Base-by-base conservation (phyloP, 495 filamentous ascomycete genomes). In the Friedmanniomyces endolithicus region DNA sequence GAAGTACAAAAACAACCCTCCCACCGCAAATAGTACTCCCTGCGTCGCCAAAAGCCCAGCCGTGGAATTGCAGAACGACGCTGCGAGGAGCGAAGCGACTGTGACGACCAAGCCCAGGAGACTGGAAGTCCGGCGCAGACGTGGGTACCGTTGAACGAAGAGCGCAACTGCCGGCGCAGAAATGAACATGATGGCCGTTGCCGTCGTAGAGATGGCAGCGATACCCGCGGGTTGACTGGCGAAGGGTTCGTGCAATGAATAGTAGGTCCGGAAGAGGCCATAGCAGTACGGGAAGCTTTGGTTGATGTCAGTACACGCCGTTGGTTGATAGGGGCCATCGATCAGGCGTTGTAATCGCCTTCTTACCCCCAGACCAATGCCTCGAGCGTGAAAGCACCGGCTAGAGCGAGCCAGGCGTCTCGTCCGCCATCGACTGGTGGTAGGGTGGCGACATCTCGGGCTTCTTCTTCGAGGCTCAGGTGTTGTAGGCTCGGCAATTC, bases 221-320 rank as follows among this genome's bases (percentile, higher is more conserved):
- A 80, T 71, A 63, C 64, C 53, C 63, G 63, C 52, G 11, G 68
- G 58, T 16, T 63, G 57, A 8, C 66, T 65, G 8, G 70, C 55
- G 33, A 71, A 78, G 56, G 69, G 74, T 62, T 66, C 53, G 61
- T 77, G 70, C 14, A 67, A 70, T 39, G 54, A 66, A 56, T 79
- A 83, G 61, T 82, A 81, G 22, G 74, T 70, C 57, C 82, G 76
- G 59, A 82, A 82, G 11, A 82, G 65, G 31, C 80, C 80, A 53
- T 75, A 86, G 0, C 78, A 73, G 57, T 78, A 81, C 2, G 81
- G 74, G 63, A 85, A 85, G 29, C 83, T 80, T 31, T 82, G 31
- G 27, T 17, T 25, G 41, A 57, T 1, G 6, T 56, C n/a, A 24
- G 27, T 41, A 41, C 16, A 6, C 2, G n/a, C n/a, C n/a, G 17